Evolutionary conservation across 176 grass and related monocot genomes (phyloP), one percentile per base, ranked within the genome.

Genomic region (Elaeis guineensis): DNA sequence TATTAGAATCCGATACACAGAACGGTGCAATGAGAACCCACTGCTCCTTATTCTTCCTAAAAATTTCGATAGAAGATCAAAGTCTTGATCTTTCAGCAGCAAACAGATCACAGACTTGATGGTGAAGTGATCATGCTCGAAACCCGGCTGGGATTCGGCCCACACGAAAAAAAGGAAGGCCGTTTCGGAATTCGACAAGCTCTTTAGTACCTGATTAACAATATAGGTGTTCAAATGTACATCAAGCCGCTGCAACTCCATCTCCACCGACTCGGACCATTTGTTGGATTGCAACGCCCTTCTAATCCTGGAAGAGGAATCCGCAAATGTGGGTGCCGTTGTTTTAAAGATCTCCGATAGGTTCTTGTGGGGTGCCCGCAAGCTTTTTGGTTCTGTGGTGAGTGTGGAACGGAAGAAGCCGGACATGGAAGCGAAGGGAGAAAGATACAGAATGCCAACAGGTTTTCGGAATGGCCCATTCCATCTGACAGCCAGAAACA

Each of bases 101-200:
- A 90, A 57, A 49, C 54, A 85, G 54, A 82, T 17, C 64, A 79
- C 54, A 35, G 83, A 72, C 3, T 75, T 76, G 61, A 89, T 52
- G 2, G 74, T 72, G 6, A 79, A 85, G 59, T 85, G 67, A 44
- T 76, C 83, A 16, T 79, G 86, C 50, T 63, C 52, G 19, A 85
- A 90, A 20, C 62, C 78, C 0, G 78, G 82, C 17, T 61, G 75
- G 0, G 78, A 85, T 62, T 85, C 81, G 26, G 86, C 81, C 86
- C 86, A 90, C 63, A 52, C 26, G 65, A 82, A 90, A 58, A 90
- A 90, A 25, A 39, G 58, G 44, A 78, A 79, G 3, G 86, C 81
- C 1, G 63, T 85, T 44, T 78, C 62, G 0, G 81, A 85, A 70
- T 85, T 75, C 1, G 71, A 85, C 64, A 85, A 21, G 5, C 74